Percentiles rank a stretch among this genome's conserved stretches.
Conservation (phyloP, 768 basidiomycete genomes). For the Boletales sp. region DNA sequence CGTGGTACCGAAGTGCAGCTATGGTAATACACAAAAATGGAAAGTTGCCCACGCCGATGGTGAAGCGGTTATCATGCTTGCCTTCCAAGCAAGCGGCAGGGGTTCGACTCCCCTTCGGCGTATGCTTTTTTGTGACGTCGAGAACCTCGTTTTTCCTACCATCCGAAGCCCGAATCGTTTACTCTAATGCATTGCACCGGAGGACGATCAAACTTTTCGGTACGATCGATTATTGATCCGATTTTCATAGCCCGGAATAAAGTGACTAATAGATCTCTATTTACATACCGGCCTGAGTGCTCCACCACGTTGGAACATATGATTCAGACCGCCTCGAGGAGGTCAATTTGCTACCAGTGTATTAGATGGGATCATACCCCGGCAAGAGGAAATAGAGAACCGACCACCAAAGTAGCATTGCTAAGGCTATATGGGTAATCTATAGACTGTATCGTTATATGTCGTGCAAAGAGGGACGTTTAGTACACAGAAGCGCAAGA, state of each 20-base stretch:
- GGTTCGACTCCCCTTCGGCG: conserved; percentile 74
- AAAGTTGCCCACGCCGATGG: conserved; percentile 49
- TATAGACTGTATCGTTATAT: too few species aligned
- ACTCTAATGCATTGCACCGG: too few species aligned
- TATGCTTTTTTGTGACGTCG: conserved; percentile 59
- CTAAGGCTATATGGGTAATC: too few species aligned
- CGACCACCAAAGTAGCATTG: background rate
- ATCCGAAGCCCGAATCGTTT: conserved; percentile 48
- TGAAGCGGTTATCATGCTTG: conserved; percentile 94
- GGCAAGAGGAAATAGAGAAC: background rate
- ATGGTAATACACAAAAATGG: conserved; percentile 1
- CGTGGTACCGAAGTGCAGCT: background rate
- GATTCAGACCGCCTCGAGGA: too few species aligned
- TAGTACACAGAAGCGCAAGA: conserved; percentile 8
- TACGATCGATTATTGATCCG: too few species aligned
- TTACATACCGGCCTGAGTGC: too few species aligned
- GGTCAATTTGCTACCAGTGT: too few species aligned
- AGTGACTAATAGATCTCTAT: too few species aligned
- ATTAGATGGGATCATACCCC: too few species aligned
- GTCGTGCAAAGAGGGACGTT: conserved; percentile 4
- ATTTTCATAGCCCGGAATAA: too few species aligned
- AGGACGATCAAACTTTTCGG: too few species aligned
- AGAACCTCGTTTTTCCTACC: conserved; percentile 93
- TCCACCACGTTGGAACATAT: too few species aligned
- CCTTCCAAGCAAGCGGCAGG: conserved; percentile 80